phyloP scores from a whole-genome alignment of 108 stramenopile genomes.

The Pseudonitzschia multistriata region DNA sequence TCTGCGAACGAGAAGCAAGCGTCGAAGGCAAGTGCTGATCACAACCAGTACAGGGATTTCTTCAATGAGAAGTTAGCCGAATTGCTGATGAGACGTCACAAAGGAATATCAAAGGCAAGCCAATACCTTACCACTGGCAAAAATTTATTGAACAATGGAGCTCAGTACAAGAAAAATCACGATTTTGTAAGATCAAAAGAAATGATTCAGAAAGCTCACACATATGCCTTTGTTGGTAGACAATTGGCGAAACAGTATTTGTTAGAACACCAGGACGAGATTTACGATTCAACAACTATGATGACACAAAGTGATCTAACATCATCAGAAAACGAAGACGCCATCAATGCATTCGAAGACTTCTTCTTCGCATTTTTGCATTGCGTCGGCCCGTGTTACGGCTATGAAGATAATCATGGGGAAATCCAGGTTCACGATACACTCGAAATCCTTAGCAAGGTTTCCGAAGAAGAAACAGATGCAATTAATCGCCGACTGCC shows the following conservation, averaged over 20 bases:
- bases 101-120: neutral
- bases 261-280: neutral
- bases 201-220: slow-evolving; percentile 22
- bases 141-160: slow-evolving; percentile 12
- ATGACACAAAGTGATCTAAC: neutral
- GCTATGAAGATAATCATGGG: neutral
- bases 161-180: slow-evolving; percentile 1
- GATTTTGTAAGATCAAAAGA: slow-evolving; percentile 3
- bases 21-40: neutral
- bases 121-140: neutral
- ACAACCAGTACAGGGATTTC: neutral
- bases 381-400: neutral
- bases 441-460: slow-evolving; percentile 11
- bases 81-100: neutral
- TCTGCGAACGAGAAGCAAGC: neutral
- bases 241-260: slow-evolving; percentile 13
- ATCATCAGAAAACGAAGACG: neutral
- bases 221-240: slow-evolving; percentile 24
- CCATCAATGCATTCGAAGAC: slow-evolving; percentile 5
- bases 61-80: slow-evolving; percentile 2
- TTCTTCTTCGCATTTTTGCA: slow-evolving; percentile 6
- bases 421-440: slow-evolving; percentile 1
- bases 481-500: neutral
- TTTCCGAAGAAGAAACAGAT: slow-evolving; percentile 8
- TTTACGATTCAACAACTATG: neutral